phyloP scores from a whole-genome alignment of 148 eudicot genomes.

The Rhododendron griersonianum region DNA sequence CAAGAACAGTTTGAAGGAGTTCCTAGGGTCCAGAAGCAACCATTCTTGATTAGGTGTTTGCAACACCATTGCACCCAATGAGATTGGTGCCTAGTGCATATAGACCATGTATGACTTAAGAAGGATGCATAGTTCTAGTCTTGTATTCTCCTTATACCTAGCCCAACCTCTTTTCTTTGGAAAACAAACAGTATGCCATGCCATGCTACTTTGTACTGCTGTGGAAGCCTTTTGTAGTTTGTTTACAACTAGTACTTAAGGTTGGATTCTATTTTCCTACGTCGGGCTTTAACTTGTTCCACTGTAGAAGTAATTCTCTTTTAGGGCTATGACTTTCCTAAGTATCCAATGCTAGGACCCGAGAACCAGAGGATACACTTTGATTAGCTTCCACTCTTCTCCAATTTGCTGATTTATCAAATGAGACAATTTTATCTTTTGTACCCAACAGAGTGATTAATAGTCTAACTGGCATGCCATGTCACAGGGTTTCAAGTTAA shows the following conservation, averaged over 20 bases:
- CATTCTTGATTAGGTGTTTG: neutral
- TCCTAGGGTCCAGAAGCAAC: neutral
- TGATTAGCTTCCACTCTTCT: neutral
- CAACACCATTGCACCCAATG: neutral
- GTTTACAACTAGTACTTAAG: neutral
- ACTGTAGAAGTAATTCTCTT: neutral
- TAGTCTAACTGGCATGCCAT: neutral
- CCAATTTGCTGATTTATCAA: neutral
- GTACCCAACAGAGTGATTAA: neutral
- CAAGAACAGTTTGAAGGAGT: neutral
- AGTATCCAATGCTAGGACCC: neutral
- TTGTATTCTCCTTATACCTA: neutral
- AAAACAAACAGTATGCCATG: neutral
- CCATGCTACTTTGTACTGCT: neutral
- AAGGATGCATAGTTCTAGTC: neutral
- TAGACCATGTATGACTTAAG: neutral
- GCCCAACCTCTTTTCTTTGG: neutral
- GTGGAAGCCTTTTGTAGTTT: neutral
- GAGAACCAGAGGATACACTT: neutral
- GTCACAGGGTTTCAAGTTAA: neutral
- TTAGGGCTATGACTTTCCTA: neutral
- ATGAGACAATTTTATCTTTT: neutral
- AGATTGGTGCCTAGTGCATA: neutral
- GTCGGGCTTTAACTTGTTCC: neutral
- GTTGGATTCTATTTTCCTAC: neutral